Evolutionary conservation across 1,284 basidiomycete species (phyloP).

Genomic region (Trametes pubescens): DNA sequence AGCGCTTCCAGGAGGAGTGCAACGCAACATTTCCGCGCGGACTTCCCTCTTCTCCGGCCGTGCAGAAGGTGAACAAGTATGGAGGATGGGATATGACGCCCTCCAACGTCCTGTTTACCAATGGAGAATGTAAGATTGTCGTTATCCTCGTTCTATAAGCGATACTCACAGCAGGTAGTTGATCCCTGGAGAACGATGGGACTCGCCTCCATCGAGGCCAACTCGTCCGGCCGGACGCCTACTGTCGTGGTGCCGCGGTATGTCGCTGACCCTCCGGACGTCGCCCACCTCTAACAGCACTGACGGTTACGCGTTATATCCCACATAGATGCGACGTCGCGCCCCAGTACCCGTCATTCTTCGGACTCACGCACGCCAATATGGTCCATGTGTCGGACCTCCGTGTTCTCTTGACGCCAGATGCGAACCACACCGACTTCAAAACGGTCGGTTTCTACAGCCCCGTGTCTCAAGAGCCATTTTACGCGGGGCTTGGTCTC

Average conservation of each 20-base stretch:
- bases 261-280: conserved; percentile 18
- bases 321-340: conserved; percentile 48
- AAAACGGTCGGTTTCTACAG: conserved; percentile 60
- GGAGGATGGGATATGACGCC: conserved; percentile 60
- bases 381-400: conserved; percentile 61
- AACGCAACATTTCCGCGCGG: conserved; percentile 48
- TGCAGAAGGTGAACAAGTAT: conserved; percentile 55
- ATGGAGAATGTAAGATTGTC: conserved; percentile 54
- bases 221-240: conserved; percentile 53
- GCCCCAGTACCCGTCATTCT: conserved; percentile 48
- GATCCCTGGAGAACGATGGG: conserved; percentile 64
- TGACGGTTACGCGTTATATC: too few relatives aligned
- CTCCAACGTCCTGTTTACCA: conserved; percentile 56
- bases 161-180: conserved; percentile 41
- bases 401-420: conserved; percentile 54
- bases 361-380: conserved; percentile 53
- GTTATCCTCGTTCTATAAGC: neutral
- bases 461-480: conserved; percentile 53
- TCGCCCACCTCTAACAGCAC: neutral
- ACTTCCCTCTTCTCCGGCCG: conserved; percentile 50
- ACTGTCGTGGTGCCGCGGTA: conserved; percentile 50
- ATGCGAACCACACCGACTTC: conserved; percentile 57
- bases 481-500: conserved; percentile 54
- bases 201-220: conserved; percentile 56
- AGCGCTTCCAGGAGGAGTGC: conserved; percentile 54